Percentiles rank a stretch among this genome's conserved stretches.
Conservation (phyloP, 768 basidiomycete species). For the Ephemerocybe angulata region DNA sequence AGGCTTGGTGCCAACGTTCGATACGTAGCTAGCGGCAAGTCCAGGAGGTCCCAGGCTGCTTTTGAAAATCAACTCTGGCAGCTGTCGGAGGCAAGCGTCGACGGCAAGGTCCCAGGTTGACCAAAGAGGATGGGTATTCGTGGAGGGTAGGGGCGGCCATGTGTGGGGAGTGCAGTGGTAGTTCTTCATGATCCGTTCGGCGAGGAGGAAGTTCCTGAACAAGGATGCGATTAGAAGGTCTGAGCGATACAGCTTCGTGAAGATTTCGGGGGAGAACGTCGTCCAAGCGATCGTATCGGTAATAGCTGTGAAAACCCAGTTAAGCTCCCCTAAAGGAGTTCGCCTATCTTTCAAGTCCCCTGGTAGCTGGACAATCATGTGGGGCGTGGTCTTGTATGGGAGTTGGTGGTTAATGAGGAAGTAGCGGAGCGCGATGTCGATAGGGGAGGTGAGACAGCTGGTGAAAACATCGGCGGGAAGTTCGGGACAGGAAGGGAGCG, state of each 20-base stretch:
- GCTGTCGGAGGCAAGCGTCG: slow-evolving; percentile 87
- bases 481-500: slow-evolving; percentile 91
- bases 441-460: slow-evolving; percentile 94
- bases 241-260: slow-evolving; percentile 90
- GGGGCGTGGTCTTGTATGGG: slow-evolving; percentile 73
- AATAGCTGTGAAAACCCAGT: slow-evolving; percentile 99
- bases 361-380: slow-evolving; percentile 93
- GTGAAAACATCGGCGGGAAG: slow-evolving; percentile 98
- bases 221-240: slow-evolving; percentile 94
- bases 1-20: slow-evolving; percentile 31
- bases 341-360: slow-evolving; percentile 96
- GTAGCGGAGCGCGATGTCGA: slow-evolving; percentile 94
- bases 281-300: slow-evolving; percentile 99
- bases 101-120: slow-evolving; percentile 97
- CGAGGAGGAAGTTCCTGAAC: slow-evolving; percentile 95
- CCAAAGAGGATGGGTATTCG: slow-evolving; percentile 97
- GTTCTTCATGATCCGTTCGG: slow-evolving; percentile 96
- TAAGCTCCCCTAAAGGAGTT: slow-evolving; percentile 96
- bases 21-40: slow-evolving; percentile 11
- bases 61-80: slow-evolving; percentile 74
- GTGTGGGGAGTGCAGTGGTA: slow-evolving; percentile 97
- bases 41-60: background rate
- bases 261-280: slow-evolving; percentile 88
- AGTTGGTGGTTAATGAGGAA: slow-evolving; percentile 89
- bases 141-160: slow-evolving; percentile 84